Evolutionary conservation across 768 basidiomycete species (phyloP).

Genomic region (Lactifluus pinguis): DNA sequence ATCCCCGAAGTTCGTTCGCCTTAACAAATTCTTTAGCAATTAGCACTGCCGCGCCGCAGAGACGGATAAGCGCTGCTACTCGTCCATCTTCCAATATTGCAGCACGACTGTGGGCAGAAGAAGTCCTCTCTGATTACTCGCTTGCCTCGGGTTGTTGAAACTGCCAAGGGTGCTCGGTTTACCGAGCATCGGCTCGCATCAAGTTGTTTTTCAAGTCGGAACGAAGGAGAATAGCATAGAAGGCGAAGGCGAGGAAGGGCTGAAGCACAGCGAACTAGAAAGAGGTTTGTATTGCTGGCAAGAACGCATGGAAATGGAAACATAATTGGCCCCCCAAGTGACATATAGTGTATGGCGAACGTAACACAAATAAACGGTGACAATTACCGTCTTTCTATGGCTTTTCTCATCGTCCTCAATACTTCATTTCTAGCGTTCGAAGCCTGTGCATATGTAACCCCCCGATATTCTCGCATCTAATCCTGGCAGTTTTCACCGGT

Average conservation of each 20-base stretch:
- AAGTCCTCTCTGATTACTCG: conserved; percentile 38
- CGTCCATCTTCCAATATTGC: conserved; percentile 54
- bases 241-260: conserved; percentile 11
- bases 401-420: not conserved
- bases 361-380: not conserved
- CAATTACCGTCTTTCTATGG: not conserved
- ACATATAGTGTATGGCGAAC: conserved; percentile 6
- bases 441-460: conserved; percentile 2
- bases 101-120: conserved; percentile 41
- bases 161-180: conserved; percentile 13
- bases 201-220: conserved; percentile 8
- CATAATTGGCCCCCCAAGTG: not conserved
- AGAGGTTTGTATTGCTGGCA: not conserved
- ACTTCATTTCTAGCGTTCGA: not conserved
- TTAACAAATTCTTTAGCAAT: conserved; percentile 54
- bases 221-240: conserved; percentile 12
- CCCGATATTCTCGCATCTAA: not conserved
- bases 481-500: not conserved
- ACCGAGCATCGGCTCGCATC: conserved; percentile 8
- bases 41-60: conserved; percentile 39
- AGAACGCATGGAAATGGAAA: not conserved
- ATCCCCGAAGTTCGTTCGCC: conserved; percentile 59
- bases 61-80: conserved; percentile 44
- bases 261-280: conserved; percentile 12
- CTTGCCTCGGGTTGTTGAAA: conserved; percentile 44